A percentile compares a stretch with the other conserved stretches of the same genome.
These are phyloP conservation scores for Macrophomina phaseolina DNA, from an alignment of 2,329 filamentous ascomycete genomes.

Conservation along the genomic window DNA sequence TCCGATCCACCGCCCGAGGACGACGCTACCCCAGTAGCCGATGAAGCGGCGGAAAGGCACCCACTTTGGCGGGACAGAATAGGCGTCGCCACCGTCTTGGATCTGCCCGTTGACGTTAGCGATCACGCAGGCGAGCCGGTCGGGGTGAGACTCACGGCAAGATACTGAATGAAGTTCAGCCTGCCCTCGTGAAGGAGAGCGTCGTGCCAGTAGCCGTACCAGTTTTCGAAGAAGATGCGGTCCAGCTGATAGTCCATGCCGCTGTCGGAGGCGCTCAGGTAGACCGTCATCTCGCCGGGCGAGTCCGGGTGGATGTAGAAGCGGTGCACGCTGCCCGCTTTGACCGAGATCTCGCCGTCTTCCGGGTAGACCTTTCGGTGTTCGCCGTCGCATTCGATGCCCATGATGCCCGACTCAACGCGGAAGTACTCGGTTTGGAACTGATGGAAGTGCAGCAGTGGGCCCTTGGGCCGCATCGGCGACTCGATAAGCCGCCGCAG, in stretches of 20 bases:
- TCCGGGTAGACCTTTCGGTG: background rate
- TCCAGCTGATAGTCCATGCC: slow-evolving; percentile 40
- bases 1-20: slow-evolving; percentile 48
- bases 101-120: slow-evolving; percentile 35
- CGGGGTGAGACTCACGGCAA: slow-evolving; percentile 34
- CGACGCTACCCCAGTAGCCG: slow-evolving; percentile 37
- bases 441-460: slow-evolving; percentile 37
- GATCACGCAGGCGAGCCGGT: too few species aligned
- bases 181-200: slow-evolving; percentile 35
- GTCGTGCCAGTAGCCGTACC: slow-evolving; percentile 46
- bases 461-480: slow-evolving; percentile 28
- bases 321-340: slow-evolving; percentile 31
- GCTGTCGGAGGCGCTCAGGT: slow-evolving; percentile 36
- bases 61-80: slow-evolving; percentile 46
- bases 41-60: slow-evolving; percentile 42
- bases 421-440: slow-evolving; percentile 38
- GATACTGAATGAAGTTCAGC: slow-evolving; percentile 41
- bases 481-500: slow-evolving; percentile 31
- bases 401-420: slow-evolving; percentile 34
- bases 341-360: slow-evolving; percentile 27
- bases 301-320: slow-evolving; percentile 30
- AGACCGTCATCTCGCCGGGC: slow-evolving; percentile 27
- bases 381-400: slow-evolving; percentile 35
- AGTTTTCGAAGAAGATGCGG: slow-evolving; percentile 46
- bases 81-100: slow-evolving; percentile 49